Percentiles rank a stretch among this genome's conserved stretches.
Conservation (phyloP, 1,284 basidiomycete genomes). For the Grifola frondosa region DNA sequence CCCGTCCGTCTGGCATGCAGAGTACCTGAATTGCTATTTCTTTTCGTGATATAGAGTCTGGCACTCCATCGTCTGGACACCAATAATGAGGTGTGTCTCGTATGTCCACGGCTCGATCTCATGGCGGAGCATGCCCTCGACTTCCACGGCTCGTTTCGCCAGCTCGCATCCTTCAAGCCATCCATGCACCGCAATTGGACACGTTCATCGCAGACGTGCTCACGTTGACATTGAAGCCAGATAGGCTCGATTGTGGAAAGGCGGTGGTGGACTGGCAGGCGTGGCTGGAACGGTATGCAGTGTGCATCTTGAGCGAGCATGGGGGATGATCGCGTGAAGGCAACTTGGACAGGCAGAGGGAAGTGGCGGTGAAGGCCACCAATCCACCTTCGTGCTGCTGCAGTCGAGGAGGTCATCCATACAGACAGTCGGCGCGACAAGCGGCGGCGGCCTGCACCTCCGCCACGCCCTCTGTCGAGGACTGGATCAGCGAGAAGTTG, state of each 20-base stretch:
- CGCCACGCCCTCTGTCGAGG: no score
- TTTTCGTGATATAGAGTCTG: constrained; percentile 55
- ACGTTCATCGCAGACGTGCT: constrained; percentile 54
- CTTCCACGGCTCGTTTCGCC: constrained; percentile 82
- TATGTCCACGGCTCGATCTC: constrained; percentile 65
- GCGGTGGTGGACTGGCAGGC: constrained; percentile 50
- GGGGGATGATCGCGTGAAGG: constrained; percentile 37
- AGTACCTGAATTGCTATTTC: background rate
- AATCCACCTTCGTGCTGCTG: constrained; percentile 87
- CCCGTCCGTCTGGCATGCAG: background rate
- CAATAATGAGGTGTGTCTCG: constrained; percentile 60
- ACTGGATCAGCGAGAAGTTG: no score
- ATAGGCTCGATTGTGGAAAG: constrained; percentile 40
- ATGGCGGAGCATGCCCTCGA: constrained; percentile 75
- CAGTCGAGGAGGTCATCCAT: constrained; percentile 88
- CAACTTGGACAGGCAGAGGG: constrained; percentile 43
- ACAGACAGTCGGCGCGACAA: constrained; percentile 85
- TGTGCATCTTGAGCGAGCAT: constrained; percentile 57
- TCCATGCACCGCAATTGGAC: constrained; percentile 32
- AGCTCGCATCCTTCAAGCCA: constrained; percentile 64
- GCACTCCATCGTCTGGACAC: constrained; percentile 57
- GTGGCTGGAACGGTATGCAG: constrained; percentile 73
- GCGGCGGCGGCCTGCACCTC: constrained; percentile 75
- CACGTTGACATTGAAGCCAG: constrained; percentile 43
- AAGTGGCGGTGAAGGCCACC: constrained; percentile 44